Percentiles rank a stretch among this genome's conserved stretches.
phyloP scores from a whole-genome alignment of 306 rosid genomes.

The Ochetophila trinervis region DNA sequence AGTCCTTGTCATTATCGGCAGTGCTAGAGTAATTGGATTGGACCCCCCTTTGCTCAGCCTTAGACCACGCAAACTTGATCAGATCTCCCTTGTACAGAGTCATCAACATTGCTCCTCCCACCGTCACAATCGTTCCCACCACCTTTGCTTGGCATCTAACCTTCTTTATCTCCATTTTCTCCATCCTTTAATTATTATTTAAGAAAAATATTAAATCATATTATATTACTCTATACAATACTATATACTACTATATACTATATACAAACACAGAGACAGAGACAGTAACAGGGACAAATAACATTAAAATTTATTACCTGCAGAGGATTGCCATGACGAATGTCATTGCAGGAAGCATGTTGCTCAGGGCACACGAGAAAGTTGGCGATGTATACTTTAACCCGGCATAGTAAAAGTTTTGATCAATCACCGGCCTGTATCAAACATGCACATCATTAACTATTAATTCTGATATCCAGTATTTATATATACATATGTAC shows the following conservation, averaged over 20 bases:
- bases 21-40: no score
- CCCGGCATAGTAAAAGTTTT: slow-evolving; percentile 81
- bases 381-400: slow-evolving; percentile 85
- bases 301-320: slow-evolving; percentile 41
- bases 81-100: slow-evolving; percentile 87
- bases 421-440: slow-evolving; percentile 85
- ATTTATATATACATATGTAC: not conserved
- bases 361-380: slow-evolving; percentile 83
- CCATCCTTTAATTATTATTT: slow-evolving; percentile 58
- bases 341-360: slow-evolving; percentile 91
- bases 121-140: slow-evolving; percentile 73
- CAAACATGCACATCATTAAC: not conserved
- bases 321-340: slow-evolving; percentile 79
- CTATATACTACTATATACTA: no score
- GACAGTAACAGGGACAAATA: no score
- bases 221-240: no score
- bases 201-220: no score
- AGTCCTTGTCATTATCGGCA: slow-evolving; percentile 59
- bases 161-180: slow-evolving; percentile 58
- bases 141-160: slow-evolving; percentile 67
- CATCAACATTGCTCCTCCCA: slow-evolving; percentile 91
- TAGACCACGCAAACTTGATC: slow-evolving; percentile 49
- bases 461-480: no score
- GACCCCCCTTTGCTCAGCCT: slow-evolving; percentile 41
- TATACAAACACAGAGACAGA: no score